Evolutionary conservation across 371 early-diverging fungal genomes (phyloP), one percentile per base, ranked within the genome.

Genomic region (Mucor plumbeus): DNA sequence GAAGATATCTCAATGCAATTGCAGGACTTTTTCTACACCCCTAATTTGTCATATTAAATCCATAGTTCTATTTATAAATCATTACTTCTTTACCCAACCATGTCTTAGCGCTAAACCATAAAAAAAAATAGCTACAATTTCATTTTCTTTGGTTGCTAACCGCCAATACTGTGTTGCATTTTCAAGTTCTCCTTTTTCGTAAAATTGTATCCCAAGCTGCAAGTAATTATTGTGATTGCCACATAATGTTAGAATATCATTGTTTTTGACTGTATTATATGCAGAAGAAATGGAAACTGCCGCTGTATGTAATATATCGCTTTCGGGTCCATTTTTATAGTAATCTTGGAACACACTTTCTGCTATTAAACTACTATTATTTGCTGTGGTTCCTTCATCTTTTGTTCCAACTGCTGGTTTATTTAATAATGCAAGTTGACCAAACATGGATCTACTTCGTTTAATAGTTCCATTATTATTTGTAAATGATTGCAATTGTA

Each of bases 61-160:
- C 1, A 26, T 26, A 19, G 34, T 35, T 10, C 48, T 44, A 38
- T 34, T 43, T 15, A 44, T 34, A n/a, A 15, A 26, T 31, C 61
- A 61, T 10, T 53, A 31, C 11, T 26, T 15, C 55, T 14, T 48
- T 63, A 63, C 63, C 91, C 95, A 95, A n/a, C 96, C 96, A 73
- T 96, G 96, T 5, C 96, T 88, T 40, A 95, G 77, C 31, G 91
- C 86, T 62, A 96, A 80, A n/a, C 94, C 96, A 72, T 90, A 95
- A 67, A 96, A 87, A 69, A 95, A 85, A 80, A 94, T 79, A 7
- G 94, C 96, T 0, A 92, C 76, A 11, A 92, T 90, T 68, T 86
- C 83, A 6, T 87, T 84, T 48, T 81, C 64, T 43, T 89, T 85
- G 6, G 95, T 94, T 0, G 94, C 89, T 15, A 90, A 82, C 53